phyloP scores from a whole-genome alignment of 495 filamentous ascomycete genomes.

The Penicillium malachiteum region DNA sequence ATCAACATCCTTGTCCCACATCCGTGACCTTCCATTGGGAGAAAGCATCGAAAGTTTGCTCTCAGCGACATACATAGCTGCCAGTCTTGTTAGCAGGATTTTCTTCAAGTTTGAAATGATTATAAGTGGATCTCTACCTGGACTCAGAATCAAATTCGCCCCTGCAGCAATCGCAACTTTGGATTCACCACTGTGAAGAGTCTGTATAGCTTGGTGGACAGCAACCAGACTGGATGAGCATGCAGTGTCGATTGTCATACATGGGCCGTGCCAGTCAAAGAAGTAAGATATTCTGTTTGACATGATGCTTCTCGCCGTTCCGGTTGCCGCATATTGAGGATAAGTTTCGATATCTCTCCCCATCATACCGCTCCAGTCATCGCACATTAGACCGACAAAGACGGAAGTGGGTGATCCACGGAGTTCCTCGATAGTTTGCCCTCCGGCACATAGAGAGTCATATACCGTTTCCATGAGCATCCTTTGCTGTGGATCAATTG shows the following conservation, averaged over 20 bases:
- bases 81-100: not conserved
- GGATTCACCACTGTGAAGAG: slow-evolving; percentile 40
- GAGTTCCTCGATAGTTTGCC: not conserved
- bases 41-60: slow-evolving; percentile 19
- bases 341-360: slow-evolving; percentile 45
- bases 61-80: not conserved
- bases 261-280: slow-evolving; percentile 48
- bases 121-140: not conserved
- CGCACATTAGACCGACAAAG: slow-evolving; percentile 40
- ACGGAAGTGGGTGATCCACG: slow-evolving; percentile 7
- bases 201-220: slow-evolving; percentile 43
- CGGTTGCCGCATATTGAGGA: slow-evolving; percentile 35
- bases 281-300: slow-evolving; percentile 38
- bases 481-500: slow-evolving; percentile 40
- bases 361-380: slow-evolving; percentile 11
- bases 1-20: slow-evolving; percentile 36
- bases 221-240: slow-evolving; percentile 39
- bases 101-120: not conserved
- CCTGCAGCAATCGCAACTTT: slow-evolving; percentile 21
- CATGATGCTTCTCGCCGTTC: slow-evolving; percentile 35
- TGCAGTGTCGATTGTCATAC: slow-evolving; percentile 35
- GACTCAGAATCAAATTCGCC: not conserved
- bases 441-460: slow-evolving; percentile 49
- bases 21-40: slow-evolving; percentile 31
- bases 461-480: slow-evolving; percentile 50